These are phyloP conservation scores for Pichia scutulata DNA, from an alignment of 805 yeast species.

Conservation along the genomic window DNA sequence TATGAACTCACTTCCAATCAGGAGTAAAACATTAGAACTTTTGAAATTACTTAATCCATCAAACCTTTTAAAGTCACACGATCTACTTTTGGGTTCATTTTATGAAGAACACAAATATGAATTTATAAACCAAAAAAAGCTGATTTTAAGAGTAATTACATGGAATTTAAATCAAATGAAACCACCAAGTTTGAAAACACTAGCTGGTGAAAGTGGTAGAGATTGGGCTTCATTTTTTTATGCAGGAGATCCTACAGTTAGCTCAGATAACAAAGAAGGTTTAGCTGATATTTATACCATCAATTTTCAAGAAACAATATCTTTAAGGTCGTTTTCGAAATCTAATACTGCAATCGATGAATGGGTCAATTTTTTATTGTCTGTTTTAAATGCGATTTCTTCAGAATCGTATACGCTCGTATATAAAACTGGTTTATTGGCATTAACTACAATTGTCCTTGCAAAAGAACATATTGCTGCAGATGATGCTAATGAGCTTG, in stretches of 20 bases:
- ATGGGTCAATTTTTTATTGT: constrained; percentile 27
- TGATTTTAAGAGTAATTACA: constrained; percentile 25
- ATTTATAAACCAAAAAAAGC: background rate
- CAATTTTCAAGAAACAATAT: constrained; percentile 44
- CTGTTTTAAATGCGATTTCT: constrained; percentile 16
- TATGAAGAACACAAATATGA: constrained; percentile 9
- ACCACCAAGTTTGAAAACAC: constrained; percentile 7
- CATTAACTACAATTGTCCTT: constrained; percentile 42
- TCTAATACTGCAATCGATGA: constrained; percentile 26
- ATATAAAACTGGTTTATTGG: constrained; percentile 42
- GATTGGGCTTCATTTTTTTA: constrained; percentile 10
- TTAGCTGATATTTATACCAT: constrained; percentile 33
- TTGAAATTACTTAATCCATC: constrained; percentile 22
- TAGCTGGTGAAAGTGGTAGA: constrained; percentile 7
- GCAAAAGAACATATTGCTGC: constrained; percentile 17
- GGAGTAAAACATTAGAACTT: constrained; percentile 12
- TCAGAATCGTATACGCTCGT: constrained; percentile 27
- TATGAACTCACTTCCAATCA: background rate
- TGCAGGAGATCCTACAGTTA: constrained; percentile 6
- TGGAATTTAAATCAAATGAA: constrained; percentile 33
- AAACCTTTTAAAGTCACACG: constrained; percentile 18
- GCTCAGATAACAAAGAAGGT: constrained; percentile 1
- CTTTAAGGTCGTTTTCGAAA: constrained; percentile 37
- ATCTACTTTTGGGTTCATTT: constrained; percentile 9
- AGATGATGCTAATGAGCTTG: constrained; percentile 14